A percentile compares a stretch with the other conserved stretches of the same genome.
Conservation (phyloP, 1,284 basidiomycete genomes). For the Neolentinus lepideus region DNA sequence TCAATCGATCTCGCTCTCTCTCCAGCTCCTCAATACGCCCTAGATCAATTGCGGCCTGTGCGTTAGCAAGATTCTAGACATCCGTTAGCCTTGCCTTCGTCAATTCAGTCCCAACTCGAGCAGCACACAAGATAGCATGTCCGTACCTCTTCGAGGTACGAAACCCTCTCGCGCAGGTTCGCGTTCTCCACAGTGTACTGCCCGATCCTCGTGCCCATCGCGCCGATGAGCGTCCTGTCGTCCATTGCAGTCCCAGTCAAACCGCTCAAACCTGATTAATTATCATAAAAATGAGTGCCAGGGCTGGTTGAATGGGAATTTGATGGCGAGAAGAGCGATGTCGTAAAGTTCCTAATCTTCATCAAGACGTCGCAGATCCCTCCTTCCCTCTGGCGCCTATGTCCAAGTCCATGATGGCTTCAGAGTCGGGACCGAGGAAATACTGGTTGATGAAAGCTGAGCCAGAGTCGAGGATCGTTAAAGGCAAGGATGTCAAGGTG, state of each 20-base stretch:
- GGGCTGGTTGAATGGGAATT: no score
- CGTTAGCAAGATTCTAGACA: neutral
- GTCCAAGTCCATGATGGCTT: neutral
- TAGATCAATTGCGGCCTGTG: neutral
- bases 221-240: neutral
- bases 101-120: neutral
- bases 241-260: no score
- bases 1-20: neutral
- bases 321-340: no score
- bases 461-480: constrained; percentile 81
- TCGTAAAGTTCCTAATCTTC: no score
- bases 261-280: no score
- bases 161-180: neutral
- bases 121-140: neutral
- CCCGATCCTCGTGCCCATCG: neutral
- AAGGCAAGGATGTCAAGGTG: constrained; percentile 88
- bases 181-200: neutral
- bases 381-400: no score
- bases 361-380: no score
- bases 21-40: neutral
- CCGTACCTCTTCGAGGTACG: neutral
- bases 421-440: constrained; percentile 12
- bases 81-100: no score
- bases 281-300: no score
- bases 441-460: constrained; percentile 91